A percentile compares a stretch with the other conserved stretches of the same genome.
phyloP scores from a whole-genome alignment of 495 filamentous ascomycete genomes.

The Apiosordaria backusii region DNA sequence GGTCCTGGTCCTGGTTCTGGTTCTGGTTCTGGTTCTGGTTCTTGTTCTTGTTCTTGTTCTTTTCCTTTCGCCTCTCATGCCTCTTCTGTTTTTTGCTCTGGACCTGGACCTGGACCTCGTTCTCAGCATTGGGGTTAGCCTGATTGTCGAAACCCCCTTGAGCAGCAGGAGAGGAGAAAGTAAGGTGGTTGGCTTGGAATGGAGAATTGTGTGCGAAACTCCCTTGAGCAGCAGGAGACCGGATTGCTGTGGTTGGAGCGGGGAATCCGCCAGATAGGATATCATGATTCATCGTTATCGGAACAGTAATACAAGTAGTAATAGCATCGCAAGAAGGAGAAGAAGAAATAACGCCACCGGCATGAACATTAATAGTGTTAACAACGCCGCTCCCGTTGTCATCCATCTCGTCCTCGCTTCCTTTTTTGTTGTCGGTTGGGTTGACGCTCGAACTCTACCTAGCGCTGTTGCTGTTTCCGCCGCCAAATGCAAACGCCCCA shows the following conservation, averaged over 20 bases:
- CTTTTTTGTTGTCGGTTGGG: background rate
- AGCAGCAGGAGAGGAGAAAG: background rate
- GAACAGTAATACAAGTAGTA: background rate
- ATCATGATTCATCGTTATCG: background rate
- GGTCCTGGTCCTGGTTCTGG: no score
- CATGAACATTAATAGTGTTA: background rate
- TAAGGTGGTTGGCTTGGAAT: background rate
- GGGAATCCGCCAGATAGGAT: no score
- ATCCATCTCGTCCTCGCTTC: background rate
- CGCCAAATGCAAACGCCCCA: slow-evolving; percentile 51
- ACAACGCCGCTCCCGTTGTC: background rate
- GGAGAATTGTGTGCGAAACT: no score
- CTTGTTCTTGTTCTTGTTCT: no score
- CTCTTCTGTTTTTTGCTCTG: slow-evolving; percentile 4
- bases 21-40: background rate
- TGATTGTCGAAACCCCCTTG: no score
- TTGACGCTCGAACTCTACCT: background rate
- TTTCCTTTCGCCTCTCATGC: slow-evolving; percentile 10
- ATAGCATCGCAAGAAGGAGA: background rate
- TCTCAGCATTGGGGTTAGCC: no score
- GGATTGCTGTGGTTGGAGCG: no score
- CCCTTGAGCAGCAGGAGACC: no score
- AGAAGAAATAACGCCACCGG: background rate
- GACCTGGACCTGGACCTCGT: background rate
- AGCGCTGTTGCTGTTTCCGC: slow-evolving; percentile 7